A percentile compares a stretch with the other conserved stretches of the same genome.
phyloP scores from a whole-genome alignment of 2,329 filamentous ascomycete genomes.

The Epichloe uncinata region DNA sequence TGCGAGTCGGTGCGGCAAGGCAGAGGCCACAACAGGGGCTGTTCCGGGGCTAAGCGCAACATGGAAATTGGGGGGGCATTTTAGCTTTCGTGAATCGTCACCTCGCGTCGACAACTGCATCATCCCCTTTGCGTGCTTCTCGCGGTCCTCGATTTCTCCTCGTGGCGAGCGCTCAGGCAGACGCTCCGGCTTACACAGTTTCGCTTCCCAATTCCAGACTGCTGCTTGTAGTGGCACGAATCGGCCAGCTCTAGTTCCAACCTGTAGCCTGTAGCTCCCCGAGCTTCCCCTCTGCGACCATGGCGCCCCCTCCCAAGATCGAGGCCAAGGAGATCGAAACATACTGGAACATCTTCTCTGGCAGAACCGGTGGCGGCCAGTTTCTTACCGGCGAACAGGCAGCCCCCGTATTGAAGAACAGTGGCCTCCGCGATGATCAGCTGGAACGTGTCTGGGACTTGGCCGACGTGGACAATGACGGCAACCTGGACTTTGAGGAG shows the following conservation, averaged over 20 bases:
- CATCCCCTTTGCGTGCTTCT: not conserved
- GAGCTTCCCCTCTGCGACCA: slow-evolving; percentile 18
- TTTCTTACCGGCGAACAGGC: slow-evolving; percentile 48
- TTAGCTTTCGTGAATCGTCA: no score
- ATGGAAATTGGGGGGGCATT: no score
- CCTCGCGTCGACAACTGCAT: not conserved
- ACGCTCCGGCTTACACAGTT: not conserved
- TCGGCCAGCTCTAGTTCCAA: not conserved
- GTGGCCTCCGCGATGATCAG: slow-evolving; percentile 53
- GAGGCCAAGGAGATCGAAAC: slow-evolving; percentile 50
- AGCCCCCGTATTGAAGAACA: slow-evolving; percentile 48
- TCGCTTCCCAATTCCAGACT: not conserved
- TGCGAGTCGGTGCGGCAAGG: no score
- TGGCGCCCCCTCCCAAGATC: slow-evolving; percentile 41
- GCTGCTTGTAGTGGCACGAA: not conserved
- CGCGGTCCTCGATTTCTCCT: not conserved
- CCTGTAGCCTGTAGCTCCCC: not conserved
- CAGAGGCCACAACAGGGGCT: no score
- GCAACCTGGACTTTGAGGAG: slow-evolving; percentile 96
- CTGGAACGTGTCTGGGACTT: slow-evolving; percentile 97
- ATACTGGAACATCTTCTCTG: slow-evolving; percentile 52
- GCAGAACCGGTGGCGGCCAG: slow-evolving; percentile 45
- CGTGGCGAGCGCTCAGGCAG: not conserved
- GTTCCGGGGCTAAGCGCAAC: not conserved
- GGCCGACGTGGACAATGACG: slow-evolving; percentile 93